Percentiles rank a stretch among this genome's conserved stretches.
Evolutionary conservation across 176 grass and related monocot species (phyloP).

Genomic region (Saccharum officinarum): DNA sequence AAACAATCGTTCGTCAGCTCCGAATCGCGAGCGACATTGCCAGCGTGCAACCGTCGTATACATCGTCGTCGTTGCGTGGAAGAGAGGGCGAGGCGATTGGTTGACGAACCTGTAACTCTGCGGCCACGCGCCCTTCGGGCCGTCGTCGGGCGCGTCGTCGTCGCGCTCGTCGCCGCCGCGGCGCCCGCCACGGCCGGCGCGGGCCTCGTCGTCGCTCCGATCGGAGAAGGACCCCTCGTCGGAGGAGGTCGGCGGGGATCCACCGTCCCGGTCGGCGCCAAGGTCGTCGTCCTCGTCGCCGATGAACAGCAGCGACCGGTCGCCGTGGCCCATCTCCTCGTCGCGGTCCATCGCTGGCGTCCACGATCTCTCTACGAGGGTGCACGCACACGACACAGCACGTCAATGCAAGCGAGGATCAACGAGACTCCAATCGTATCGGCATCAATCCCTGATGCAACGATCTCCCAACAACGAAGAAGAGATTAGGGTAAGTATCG

Average conservation of each 20-base stretch:
- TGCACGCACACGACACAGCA: not conserved
- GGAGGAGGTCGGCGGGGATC: slow-evolving; percentile 26
- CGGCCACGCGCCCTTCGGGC: slow-evolving; percentile 48
- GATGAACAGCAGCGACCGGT: slow-evolving; percentile 54
- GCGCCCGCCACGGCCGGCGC: not conserved
- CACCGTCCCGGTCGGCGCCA: slow-evolving; percentile 32
- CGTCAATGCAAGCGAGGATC: not conserved
- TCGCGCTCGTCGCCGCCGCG: not conserved
- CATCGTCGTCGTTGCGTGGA: not conserved
- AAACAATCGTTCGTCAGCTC: no score
- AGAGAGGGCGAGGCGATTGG: not conserved
- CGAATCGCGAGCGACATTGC: not conserved
- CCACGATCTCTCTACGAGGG: not conserved
- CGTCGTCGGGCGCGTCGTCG: slow-evolving; percentile 6
- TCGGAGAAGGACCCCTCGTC: no score
- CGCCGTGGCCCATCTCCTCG: slow-evolving; percentile 62
- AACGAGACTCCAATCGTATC: not conserved
- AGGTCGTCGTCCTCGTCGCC: slow-evolving; percentile 66
- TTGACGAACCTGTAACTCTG: slow-evolving; percentile 61
- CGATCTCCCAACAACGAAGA: not conserved
- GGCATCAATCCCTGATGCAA: not conserved
- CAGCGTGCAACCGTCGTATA: not conserved
- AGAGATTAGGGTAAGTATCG: not conserved
- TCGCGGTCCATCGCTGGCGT: slow-evolving; percentile 40
- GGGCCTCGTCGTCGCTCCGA: no score